Base-by-base conservation (phyloP, 805 yeast species). In the Nakazawaea peltata region DNA sequence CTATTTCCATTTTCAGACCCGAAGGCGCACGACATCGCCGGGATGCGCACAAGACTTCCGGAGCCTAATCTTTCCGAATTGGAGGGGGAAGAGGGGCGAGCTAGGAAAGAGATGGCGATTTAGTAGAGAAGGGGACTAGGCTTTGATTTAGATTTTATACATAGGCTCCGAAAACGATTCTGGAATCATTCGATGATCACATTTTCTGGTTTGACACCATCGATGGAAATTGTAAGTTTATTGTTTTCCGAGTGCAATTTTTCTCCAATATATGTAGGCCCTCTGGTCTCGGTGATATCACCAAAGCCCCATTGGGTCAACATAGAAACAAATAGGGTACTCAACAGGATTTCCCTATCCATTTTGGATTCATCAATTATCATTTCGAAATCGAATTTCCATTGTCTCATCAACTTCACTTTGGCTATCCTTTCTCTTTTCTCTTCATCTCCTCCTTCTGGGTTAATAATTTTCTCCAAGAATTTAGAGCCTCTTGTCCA, bases 301-400 rank as follows among this genome's bases (percentile, higher is more conserved):
- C 77, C 77, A 33, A 61, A 50, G 16, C 76, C 75, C 84, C 84
- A 77, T 53, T 74, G 77, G n/a, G 81, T 71, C 57, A 72, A 59
- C 77, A 77, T 74, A 14, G 80, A 64, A 36, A 73, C 53, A 44
- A 76, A 77, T 1, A 68, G 80, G 5, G 82, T 74, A n/a, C 76
- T 71, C 34, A 77, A 49, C 3, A 72, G 80, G 28, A 67, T 57
- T 37, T 70, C 71, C n/a, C 59, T 49, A 46, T 71, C 76, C 19
- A 73, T 55, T 42, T 61, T 57, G 2, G 48, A 34, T 33, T 62
- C 68, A 49, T 75, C 80, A 19, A 76, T 51, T 23, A 69, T 51
- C 40, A 77, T 43, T 52, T 76, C 81, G 54, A 69, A 77, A 50
- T 77, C 82, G 43, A 74, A 64, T 44, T 67, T 64, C 59, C 73